Percentiles rank a stretch among this genome's conserved stretches.
These are phyloP conservation scores for Amanita jacksonii DNA, from an alignment of 768 basidiomycete species.

Conservation along the genomic window DNA sequence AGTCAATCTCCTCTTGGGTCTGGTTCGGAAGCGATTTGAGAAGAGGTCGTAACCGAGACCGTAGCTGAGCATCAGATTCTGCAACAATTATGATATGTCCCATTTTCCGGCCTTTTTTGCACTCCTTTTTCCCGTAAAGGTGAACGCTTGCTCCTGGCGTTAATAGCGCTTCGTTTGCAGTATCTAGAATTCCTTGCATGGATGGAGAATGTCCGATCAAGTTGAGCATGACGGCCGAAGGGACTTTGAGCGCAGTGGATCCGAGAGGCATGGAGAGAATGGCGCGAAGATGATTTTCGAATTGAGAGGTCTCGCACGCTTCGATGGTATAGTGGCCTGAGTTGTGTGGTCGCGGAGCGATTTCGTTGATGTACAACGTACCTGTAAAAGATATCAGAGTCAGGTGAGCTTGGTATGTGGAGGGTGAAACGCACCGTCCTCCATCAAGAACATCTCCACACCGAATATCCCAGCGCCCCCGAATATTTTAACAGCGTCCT, in stretches of 20 bases:
- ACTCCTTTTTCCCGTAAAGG: constrained; percentile 90
- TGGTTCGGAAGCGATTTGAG: constrained; percentile 15
- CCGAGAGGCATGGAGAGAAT: constrained; percentile 88
- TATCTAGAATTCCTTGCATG: constrained; percentile 47
- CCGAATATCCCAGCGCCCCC: constrained; percentile 92
- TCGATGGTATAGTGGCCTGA: constrained; percentile 99
- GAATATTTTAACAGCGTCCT: constrained; percentile 68
- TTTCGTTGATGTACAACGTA: constrained; percentile 83
- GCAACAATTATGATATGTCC: constrained; percentile 92
- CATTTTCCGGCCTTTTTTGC: constrained; percentile 91
- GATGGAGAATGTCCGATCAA: constrained; percentile 68
- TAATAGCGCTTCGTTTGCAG: constrained; percentile 50
- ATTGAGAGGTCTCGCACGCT: constrained; percentile 94
- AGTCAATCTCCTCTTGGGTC: constrained; percentile 34
- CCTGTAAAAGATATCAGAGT: constrained; percentile 31
- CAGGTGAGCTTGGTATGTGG: constrained; percentile 1
- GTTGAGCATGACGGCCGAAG: constrained; percentile 89
- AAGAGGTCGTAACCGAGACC: constrained; percentile 60
- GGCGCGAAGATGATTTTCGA: constrained; percentile 93
- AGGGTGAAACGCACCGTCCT: constrained; percentile 47
- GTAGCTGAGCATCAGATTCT: constrained; percentile 66
- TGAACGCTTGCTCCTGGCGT: constrained; percentile 76
- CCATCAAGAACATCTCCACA: constrained; percentile 95
- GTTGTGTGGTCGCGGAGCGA: constrained; percentile 96
- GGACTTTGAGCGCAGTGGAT: constrained; percentile 79